Percentiles rank a stretch among this genome's conserved stretches.
These are phyloP conservation scores for Zygotorulaspora florentina DNA, from an alignment of 805 yeast genomes.

Conservation along the genomic window DNA sequence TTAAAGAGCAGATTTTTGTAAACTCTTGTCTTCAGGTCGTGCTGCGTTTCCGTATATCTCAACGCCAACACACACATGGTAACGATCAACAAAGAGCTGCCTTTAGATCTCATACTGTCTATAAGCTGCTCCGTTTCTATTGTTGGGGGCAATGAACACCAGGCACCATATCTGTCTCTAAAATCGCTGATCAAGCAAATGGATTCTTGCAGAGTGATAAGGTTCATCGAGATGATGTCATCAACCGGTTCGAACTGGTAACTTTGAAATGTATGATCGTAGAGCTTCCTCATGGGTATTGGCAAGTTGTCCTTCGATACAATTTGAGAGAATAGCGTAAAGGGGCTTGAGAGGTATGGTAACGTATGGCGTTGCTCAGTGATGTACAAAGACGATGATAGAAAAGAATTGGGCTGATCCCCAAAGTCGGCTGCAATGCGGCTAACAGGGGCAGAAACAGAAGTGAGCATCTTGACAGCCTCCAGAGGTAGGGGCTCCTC, in stretches of 20 bases:
- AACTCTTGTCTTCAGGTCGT: conserved; percentile 37
- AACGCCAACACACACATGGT: conserved; percentile 61
- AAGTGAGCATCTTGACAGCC: conserved; percentile 1
- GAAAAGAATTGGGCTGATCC: conserved; percentile 3
- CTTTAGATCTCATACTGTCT: conserved; percentile 40
- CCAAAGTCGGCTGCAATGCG: neutral
- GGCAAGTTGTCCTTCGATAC: conserved; percentile 18
- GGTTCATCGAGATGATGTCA: conserved; percentile 50
- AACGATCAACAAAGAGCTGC: conserved; percentile 62
- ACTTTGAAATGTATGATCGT: conserved; percentile 10
- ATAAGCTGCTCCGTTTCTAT: conserved; percentile 47
- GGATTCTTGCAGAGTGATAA: conserved; percentile 48
- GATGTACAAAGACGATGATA: conserved; percentile 5
- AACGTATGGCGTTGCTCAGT: conserved; percentile 13
- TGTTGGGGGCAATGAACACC: conserved; percentile 67
- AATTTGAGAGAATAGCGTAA: conserved; percentile 16
- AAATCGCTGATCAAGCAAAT: conserved; percentile 51
- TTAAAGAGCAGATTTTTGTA: conserved; percentile 44
- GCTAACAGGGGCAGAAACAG: conserved; percentile 1
- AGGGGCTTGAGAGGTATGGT: conserved; percentile 16
- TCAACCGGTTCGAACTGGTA: conserved; percentile 19
- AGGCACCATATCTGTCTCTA: conserved; percentile 64
- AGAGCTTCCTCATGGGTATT: conserved; percentile 14
- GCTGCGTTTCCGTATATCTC: conserved; percentile 39
- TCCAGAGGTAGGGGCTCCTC: neutral